phyloP scores from a whole-genome alignment of 2,329 filamentous ascomycete genomes.

The Dryadomyces quercus-mongolicae region DNA sequence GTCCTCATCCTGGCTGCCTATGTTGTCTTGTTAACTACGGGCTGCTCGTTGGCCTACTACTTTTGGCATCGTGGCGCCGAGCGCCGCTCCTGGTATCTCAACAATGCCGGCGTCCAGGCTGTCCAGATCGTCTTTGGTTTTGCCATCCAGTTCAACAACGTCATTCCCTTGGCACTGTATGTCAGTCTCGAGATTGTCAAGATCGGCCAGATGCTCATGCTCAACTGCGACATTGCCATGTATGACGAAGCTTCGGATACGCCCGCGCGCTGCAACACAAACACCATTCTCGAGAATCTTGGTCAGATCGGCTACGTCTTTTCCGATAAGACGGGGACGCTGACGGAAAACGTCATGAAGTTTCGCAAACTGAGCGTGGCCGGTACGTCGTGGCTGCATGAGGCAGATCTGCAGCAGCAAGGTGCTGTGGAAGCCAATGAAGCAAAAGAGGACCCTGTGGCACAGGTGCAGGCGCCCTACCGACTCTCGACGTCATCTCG shows the following conservation, averaged over 20 bases:
- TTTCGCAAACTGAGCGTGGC: slow-evolving; percentile 88
- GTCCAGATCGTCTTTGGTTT: slow-evolving; percentile 79
- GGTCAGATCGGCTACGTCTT: slow-evolving; percentile 86
- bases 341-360: slow-evolving; percentile 93
- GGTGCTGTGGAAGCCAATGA: not conserved
- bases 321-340: slow-evolving; percentile 86
- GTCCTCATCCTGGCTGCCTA: slow-evolving; percentile 71
- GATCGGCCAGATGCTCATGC: slow-evolving; percentile 61
- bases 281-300: slow-evolving; percentile 88
- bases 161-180: slow-evolving; percentile 84
- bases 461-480: not conserved
- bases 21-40: slow-evolving; percentile 65
- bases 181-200: slow-evolving; percentile 85
- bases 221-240: slow-evolving; percentile 79
- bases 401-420: slow-evolving; percentile 47
- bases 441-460: slow-evolving; percentile 1
- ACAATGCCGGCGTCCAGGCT: slow-evolving; percentile 57
- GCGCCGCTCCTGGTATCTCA: slow-evolving; percentile 62
- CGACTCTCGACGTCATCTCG: not conserved
- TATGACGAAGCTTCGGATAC: slow-evolving; percentile 77
- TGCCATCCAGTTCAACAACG: slow-evolving; percentile 94
- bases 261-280: slow-evolving; percentile 80
- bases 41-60: slow-evolving; percentile 71
- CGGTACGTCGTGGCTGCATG: slow-evolving; percentile 80
- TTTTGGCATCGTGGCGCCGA: slow-evolving; percentile 63